Evolutionary conservation across 352 stramenopile genomes (phyloP), one percentile per base, ranked within the genome.

Genomic region (Aphanomyces cochlioides): DNA sequence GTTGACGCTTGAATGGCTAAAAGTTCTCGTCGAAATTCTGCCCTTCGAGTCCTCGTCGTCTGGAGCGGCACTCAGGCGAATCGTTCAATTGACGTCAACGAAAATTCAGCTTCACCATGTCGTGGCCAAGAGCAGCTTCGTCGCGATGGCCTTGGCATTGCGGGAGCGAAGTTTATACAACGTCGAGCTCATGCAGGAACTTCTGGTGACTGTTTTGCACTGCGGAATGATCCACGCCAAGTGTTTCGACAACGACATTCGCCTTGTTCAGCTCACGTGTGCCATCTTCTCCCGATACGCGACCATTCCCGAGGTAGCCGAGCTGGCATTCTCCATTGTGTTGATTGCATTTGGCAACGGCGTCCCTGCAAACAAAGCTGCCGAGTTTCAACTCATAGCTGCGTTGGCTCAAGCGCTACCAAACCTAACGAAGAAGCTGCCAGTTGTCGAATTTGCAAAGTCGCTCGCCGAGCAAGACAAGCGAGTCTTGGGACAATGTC

Each of bases 21-120:
- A 13, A 7, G 56, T 36, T 34, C 50, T 69, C 6, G 8, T 59
- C 50, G 36, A 61, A 8, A 47, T 47, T 10, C 21, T 39, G 5
- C 1, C n/a, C n/a, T 7, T 28, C 15, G 10, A 45, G 15, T 41
- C 45, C 34, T 17, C n/a, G 39, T 41, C 54, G 38, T 59, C n/a
- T 37, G 43, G 7, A 4, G 15, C 50, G 7, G 19, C n/a, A 7
- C 39, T 70, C 10, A 7, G 15, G 2, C 47, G 19, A 10, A 8
- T 70, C 47, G 39, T 60, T 7, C 15, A n/a, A n/a, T 39, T 53
- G 12, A 43, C 43, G 38, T 19, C 48, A 4, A 36, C 64, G 7
- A 45, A 50, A 38, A 45, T n/a, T 7, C 4, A 61, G 13, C 34
- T 70, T 2, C 48, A 70, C 48, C 61, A 69, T 41, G 48, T 70